phyloP scores from a whole-genome alignment of 257 asterid species.

The Rauvolfia tetraphylla region DNA sequence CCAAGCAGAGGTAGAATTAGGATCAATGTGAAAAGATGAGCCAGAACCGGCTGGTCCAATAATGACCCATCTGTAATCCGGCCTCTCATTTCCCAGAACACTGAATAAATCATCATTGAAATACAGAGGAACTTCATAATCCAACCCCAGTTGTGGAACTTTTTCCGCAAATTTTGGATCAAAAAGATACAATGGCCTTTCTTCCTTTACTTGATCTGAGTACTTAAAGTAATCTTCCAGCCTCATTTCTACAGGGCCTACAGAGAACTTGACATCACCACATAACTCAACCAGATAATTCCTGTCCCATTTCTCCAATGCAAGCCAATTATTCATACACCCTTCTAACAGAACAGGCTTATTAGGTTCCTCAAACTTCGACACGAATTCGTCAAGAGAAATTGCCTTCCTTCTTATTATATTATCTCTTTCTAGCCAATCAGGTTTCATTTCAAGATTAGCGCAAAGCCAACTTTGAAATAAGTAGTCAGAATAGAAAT shows the following conservation, averaged over 20 bases:
- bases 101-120: conserved; percentile 88
- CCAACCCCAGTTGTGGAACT: conserved; percentile 66
- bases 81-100: conserved; percentile 79
- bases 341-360: conserved; percentile 86
- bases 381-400: conserved; percentile 69
- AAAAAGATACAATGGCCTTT: conserved; percentile 86
- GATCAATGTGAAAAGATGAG: conserved; percentile 97
- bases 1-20: conserved; percentile 99
- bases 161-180: conserved; percentile 84
- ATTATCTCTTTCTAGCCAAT: conserved; percentile 89
- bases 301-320: conserved; percentile 74
- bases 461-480: conserved; percentile 99
- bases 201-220: conserved; percentile 80
- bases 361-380: conserved; percentile 72
- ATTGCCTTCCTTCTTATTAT: conserved; percentile 62
- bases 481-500: conserved; percentile 92
- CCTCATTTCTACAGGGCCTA: conserved; percentile 86
- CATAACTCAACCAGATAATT: conserved; percentile 54
- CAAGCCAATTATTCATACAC: conserved; percentile 73
- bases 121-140: conserved; percentile 63
- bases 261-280: conserved; percentile 56
- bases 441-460: conserved; percentile 92
- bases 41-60: conserved; percentile 98
- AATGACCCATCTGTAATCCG: conserved; percentile 90
- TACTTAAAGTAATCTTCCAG: conserved; percentile 64